Conservation (phyloP, 1,284 basidiomycete genomes). For the Bothia castanella region DNA sequence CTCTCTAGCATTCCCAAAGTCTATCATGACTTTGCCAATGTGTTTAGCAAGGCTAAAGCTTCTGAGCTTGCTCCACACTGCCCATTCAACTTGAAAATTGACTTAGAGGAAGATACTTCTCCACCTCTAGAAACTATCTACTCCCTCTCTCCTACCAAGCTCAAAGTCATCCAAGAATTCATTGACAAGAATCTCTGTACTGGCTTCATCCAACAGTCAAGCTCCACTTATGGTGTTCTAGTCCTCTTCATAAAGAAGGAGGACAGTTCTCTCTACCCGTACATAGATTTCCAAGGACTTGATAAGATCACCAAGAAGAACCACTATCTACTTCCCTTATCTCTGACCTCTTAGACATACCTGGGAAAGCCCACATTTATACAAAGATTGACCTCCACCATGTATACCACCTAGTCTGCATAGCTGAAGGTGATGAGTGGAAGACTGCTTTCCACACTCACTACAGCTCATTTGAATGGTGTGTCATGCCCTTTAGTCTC, state of each 20-base stretch:
- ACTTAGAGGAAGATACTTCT: no score
- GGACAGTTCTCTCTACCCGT: not conserved
- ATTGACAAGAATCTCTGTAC: not conserved
- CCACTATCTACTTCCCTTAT: not conserved
- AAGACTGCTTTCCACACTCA: not conserved
- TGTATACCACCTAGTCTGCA: not conserved
- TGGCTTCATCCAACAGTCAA: not conserved
- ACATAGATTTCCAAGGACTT: not conserved
- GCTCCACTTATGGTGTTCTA: no score
- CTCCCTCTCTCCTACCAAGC: not conserved
- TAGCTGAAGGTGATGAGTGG: not conserved
- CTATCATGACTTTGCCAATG: not conserved
- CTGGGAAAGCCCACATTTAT: not conserved
- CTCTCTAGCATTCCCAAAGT: no score
- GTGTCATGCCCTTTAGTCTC: not conserved
- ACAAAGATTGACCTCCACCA: not conserved
- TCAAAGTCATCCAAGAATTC: not conserved
- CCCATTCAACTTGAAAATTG: no score
- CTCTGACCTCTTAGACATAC: not conserved
- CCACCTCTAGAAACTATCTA: no score
- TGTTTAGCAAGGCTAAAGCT: not conserved
- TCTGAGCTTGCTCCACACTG: not conserved
- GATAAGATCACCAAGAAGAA: not conserved
- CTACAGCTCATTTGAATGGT: not conserved
- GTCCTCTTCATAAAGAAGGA: not conserved